Percentiles rank a stretch among this genome's conserved stretches.
These are phyloP conservation scores for Geum urbanum DNA, from an alignment of 306 rosid species.

Conservation along the genomic window DNA sequence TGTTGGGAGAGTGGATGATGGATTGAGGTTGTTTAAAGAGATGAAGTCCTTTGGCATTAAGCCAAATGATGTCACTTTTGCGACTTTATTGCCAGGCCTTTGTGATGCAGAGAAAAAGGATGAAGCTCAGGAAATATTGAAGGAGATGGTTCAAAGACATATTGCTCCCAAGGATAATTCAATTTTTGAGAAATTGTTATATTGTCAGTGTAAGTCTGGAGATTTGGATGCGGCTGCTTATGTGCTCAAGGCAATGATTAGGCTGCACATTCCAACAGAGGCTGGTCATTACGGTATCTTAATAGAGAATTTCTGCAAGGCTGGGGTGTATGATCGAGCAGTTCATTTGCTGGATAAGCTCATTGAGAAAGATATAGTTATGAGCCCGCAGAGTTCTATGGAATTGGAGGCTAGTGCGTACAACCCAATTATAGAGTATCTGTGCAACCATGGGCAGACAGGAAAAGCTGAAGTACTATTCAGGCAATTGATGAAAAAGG, in stretches of 20 bases:
- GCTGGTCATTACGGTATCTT: slow-evolving; percentile 82
- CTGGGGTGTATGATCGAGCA: slow-evolving; percentile 57
- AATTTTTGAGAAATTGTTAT: slow-evolving; percentile 51
- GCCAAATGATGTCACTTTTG: slow-evolving; percentile 70
- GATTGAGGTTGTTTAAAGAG: slow-evolving; percentile 50
- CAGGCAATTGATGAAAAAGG: slow-evolving; percentile 82
- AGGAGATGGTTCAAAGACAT: slow-evolving; percentile 70
- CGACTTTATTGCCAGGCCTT: slow-evolving; percentile 73
- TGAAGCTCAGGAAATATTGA: slow-evolving; percentile 50
- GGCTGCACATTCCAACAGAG: slow-evolving; percentile 80
- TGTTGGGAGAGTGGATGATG: slow-evolving; percentile 55
- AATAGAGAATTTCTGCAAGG: slow-evolving; percentile 80
- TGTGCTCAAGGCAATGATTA: slow-evolving; percentile 70
- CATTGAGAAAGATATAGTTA: slow-evolving; percentile 69
- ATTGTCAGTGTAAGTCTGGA: slow-evolving; percentile 61
- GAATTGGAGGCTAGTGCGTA: slow-evolving; percentile 76
- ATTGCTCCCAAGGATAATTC: slow-evolving; percentile 74
- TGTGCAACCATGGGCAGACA: slow-evolving; percentile 67
- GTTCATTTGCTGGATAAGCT: slow-evolving; percentile 69
- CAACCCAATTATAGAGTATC: slow-evolving; percentile 63
- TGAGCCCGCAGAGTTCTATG: slow-evolving; percentile 54
- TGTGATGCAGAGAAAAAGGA: slow-evolving; percentile 59
- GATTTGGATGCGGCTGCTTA: slow-evolving; percentile 74
- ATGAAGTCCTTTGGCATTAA: slow-evolving; percentile 65
- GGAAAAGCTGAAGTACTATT: slow-evolving; percentile 70